Base-by-base conservation (phyloP, 768 basidiomycete species). In the Polyporus arcularius region DNA sequence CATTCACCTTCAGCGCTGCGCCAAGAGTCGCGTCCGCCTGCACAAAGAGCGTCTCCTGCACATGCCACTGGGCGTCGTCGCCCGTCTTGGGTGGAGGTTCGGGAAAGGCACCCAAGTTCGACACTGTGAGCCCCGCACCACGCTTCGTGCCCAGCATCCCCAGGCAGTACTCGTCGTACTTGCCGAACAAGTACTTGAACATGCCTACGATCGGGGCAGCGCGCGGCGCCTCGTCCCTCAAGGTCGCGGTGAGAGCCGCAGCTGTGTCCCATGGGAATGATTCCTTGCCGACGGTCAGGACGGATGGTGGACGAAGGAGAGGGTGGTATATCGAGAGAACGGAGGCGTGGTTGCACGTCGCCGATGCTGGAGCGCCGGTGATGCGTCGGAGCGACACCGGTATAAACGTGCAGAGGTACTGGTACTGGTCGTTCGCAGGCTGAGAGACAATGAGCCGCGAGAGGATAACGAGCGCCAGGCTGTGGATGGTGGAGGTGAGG, bases 71-170 rank as follows among this genome's bases (percentile, higher is more conserved):
- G 5, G 11, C 41, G 12, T 40, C 40, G 1, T 53, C 32, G 46
- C 40, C 18, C 28, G 9, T 30, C 26, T 12, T 40, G 3, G 14
- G 53, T 18, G 15, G 21, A 1, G 30, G 15, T 40, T 48, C 51
- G 11, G 63, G 56, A 45, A 76, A 71, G 2, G 61, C 65, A 11
- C 78, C 78, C 14, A 76, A 53, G 63, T 80, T 80, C n/a, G 78
- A 79, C 11, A 79, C 53, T 60, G 74, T 73, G 16, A 80, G 54
- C 35, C 71, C 72, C 16, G 16, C 64, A 5, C 57, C 61, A 28
- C 79, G 68, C 64, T 77, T 76, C 62, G 66, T 69, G 15, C 74
- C 76, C 16, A 76, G 55, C 61, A 67, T 67, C 1, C 71, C 69
- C 9, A 46, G 55, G 52, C 74, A 68, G 60, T 60, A 79, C 4